A percentile compares a stretch with the other conserved stretches of the same genome.
These are phyloP conservation scores for Arthrobotrys entomopaga DNA, from an alignment of 2,329 filamentous ascomycete species.

Conservation along the genomic window DNA sequence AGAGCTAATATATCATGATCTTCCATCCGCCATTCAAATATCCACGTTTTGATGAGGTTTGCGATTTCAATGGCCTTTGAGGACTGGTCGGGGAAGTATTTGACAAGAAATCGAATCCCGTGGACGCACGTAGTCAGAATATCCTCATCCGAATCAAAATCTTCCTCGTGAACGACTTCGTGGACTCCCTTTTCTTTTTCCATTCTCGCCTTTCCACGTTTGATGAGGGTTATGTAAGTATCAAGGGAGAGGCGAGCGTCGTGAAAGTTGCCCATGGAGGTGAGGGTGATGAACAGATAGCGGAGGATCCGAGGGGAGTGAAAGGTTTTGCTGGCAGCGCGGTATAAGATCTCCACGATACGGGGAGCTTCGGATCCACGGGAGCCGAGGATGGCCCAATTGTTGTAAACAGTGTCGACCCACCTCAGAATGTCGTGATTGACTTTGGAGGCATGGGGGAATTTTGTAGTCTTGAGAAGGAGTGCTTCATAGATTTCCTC, in stretches of 20 bases:
- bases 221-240: conserved; percentile 88
- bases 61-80: conserved; percentile 81
- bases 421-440: conserved; percentile 84
- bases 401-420: conserved; percentile 79
- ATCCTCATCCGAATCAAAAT: conserved; percentile 80
- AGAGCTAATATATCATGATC: conserved; percentile 72
- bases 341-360: conserved; percentile 87
- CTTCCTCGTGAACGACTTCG: conserved; percentile 75
- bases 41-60: conserved; percentile 76
- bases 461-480: conserved; percentile 79
- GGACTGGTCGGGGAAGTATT: conserved; percentile 80
- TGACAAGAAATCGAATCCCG: conserved; percentile 81
- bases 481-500: conserved; percentile 82
- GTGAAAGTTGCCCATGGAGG: conserved; percentile 89
- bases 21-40: conserved; percentile 68
- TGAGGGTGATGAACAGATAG: conserved; percentile 86
- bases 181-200: conserved; percentile 77
- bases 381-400: conserved; percentile 85
- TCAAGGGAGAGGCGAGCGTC: conserved; percentile 90
- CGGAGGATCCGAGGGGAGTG: conserved; percentile 91
- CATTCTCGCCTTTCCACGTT: conserved; percentile 82
- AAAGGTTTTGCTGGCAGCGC: conserved; percentile 89
- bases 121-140: conserved; percentile 82
- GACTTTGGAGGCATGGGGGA: conserved; percentile 82
- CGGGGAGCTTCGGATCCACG: conserved; percentile 66